phyloP scores from a whole-genome alignment of 305 asterid genomes.

The Ilex paraguariensis region DNA sequence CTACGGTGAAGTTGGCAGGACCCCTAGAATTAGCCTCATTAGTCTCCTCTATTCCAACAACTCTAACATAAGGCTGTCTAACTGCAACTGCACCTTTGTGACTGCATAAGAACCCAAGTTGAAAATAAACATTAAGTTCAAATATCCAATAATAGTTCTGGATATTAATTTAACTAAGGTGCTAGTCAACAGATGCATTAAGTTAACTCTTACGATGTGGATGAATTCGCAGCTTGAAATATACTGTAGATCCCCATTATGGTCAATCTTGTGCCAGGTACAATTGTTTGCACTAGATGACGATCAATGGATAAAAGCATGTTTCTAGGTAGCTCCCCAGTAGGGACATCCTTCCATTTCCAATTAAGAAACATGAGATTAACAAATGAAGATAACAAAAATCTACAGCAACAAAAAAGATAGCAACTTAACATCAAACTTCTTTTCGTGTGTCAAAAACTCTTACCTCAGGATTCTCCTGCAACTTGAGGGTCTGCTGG shows the following conservation, averaged over 20 bases:
- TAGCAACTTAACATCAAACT: background rate
- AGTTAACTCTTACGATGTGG: conserved; percentile 54
- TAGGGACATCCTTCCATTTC: conserved; percentile 81
- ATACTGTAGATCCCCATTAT: conserved; percentile 94
- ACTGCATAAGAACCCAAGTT: conserved; percentile 40
- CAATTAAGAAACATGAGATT: conserved; percentile 6
- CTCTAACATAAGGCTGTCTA: conserved; percentile 92
- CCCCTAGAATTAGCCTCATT: conserved; percentile 78
- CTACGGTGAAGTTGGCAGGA: conserved; percentile 70
- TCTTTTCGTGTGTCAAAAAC: conserved; percentile 6
- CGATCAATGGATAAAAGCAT: conserved; percentile 92
- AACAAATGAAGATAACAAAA: conserved; percentile 10
- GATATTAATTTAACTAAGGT: background rate
- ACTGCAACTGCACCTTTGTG: conserved; percentile 96
- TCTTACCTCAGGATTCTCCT: conserved; percentile 93
- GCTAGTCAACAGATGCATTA: background rate
- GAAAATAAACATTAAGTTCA: background rate
- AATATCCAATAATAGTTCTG: background rate
- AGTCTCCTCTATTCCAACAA: conserved; percentile 85
- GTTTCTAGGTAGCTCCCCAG: conserved; percentile 98
- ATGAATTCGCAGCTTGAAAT: conserved; percentile 88
- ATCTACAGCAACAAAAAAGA: conserved; percentile 1
- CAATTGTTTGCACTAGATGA: conserved; percentile 98
- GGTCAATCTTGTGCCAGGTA: conserved; percentile 96
- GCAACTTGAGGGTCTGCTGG: conserved; percentile 90